Percentiles rank a stretch among this genome's conserved stretches.
Conservation (phyloP, 495 filamentous ascomycete genomes). For the Parmelia sp. region DNA sequence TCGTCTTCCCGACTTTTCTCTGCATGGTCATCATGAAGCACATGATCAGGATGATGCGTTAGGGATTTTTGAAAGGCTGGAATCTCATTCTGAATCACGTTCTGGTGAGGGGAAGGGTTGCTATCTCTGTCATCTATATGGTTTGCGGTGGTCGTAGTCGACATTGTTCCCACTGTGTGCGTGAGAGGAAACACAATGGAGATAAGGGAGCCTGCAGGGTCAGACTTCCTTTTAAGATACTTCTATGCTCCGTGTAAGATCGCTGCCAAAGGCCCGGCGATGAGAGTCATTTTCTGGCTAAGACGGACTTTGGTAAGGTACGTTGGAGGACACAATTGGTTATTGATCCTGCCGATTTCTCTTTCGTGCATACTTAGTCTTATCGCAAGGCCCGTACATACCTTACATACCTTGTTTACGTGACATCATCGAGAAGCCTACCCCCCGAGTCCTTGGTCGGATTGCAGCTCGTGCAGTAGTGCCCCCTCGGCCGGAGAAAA, state of each 20-base stretch:
- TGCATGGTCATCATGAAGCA: conserved; percentile 44
- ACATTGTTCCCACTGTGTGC: conserved; percentile 1
- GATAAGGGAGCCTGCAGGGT: not conserved
- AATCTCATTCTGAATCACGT: conserved; percentile 33
- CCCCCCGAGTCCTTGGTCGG: no score
- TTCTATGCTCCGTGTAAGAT: not conserved
- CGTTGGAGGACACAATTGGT: not conserved
- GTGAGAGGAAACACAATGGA: not conserved
- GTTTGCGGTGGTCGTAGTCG: conserved; percentile 6
- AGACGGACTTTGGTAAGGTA: no score
- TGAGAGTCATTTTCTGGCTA: not conserved
- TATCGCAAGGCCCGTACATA: not conserved
- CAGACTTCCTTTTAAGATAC: not conserved
- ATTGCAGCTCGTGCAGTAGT: conserved; percentile 1
- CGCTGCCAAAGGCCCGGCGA: not conserved
- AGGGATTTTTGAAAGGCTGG: conserved; percentile 37
- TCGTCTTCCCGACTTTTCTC: conserved; percentile 42
- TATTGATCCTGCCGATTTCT: conserved; percentile 2
- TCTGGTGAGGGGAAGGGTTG: conserved; percentile 30
- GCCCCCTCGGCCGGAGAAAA: not conserved
- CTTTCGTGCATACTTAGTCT: conserved; percentile 1
- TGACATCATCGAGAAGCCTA: no score
- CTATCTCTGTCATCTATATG: conserved; percentile 9
- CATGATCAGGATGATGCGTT: conserved; percentile 48
- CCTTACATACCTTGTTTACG: no score